Conservation (phyloP, 805 yeast genomes). For the Pichia kluyveri region DNA sequence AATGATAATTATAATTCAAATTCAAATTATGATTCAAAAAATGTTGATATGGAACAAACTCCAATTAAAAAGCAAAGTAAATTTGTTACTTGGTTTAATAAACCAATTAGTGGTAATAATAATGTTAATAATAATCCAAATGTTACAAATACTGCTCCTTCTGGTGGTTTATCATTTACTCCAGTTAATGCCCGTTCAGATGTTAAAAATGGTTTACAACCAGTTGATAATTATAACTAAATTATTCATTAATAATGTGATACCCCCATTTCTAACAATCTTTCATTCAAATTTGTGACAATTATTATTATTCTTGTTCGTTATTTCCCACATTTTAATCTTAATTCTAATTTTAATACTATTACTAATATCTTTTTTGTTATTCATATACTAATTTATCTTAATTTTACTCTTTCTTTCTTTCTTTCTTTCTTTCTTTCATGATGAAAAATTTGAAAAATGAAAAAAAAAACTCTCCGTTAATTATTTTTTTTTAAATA, state of each 20-base stretch:
- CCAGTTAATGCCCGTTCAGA: conserved; percentile 2
- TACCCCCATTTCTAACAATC: too few species aligned
- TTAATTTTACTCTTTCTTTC: background rate
- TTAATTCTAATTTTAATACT: background rate
- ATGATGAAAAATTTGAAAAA: too few species aligned
- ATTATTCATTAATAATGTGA: too few species aligned
- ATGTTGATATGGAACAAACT: background rate
- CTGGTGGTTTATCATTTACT: background rate
- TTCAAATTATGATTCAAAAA: background rate
- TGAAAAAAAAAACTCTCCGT: too few species aligned
- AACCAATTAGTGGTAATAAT: background rate
- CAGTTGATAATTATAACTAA: too few species aligned
- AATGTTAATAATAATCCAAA: background rate
- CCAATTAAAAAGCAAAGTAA: background rate
- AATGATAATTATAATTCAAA: too few species aligned
- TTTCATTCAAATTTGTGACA: too few species aligned
- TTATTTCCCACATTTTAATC: background rate
- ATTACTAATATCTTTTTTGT: background rate
- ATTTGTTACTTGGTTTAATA: background rate
- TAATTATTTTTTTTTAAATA: background rate
- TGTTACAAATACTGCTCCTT: background rate
- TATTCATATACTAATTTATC: background rate
- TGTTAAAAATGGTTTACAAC: background rate
- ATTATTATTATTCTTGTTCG: too few species aligned
- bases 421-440: background rate